Base-by-base conservation (phyloP, 345 rosid genomes). In the Murraya koenigii region DNA sequence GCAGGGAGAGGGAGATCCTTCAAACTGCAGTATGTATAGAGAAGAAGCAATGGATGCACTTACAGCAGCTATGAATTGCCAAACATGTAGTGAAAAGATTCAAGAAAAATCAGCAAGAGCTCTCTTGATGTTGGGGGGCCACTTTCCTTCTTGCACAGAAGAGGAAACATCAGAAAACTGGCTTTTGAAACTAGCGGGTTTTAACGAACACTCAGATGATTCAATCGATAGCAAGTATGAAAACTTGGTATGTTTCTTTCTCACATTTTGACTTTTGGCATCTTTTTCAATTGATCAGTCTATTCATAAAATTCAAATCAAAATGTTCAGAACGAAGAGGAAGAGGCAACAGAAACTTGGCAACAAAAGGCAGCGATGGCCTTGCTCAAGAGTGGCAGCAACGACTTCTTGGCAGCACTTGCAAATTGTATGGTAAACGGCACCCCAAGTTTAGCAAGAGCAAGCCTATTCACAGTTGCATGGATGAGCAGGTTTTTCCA, bases 1-100 rank as follows among this genome's bases (percentile, higher is more conserved):
- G 85, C 88, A 91, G 93, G 91, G 80, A 64, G 91, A 91, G 93
- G 91, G 80, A 64, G 91, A 89, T 83, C 83, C 82, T 52, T 67
- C 70, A 63, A 82, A 83, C 79, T 70, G 82, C 79, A 91, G 93
- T 36, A 47, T 88, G 1, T 89, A 88, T 69, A 81, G 89, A 79
- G 93, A 89, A 77, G 95, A 91, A 76, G 95, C 93, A 9, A 47
- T 91, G 11, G 93, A 89, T 66, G 90, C 81, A 20, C 76, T 89
- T 32, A 65, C 83, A 47, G 84, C 77, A 11, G 73, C 87, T 66
- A 52, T 89, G 75, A 86, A 91, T 75, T 86, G 88, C 61, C 78
- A 74, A 26, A 72, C 9, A 23, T 77, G 75, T 23, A 19, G 66
- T 68, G 72, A 86, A 17, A 80, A 77, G 63, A 79, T 83, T 79